phyloP scores from a whole-genome alignment of 2,329 filamentous ascomycete genomes.

The Apiospora koreana region DNA sequence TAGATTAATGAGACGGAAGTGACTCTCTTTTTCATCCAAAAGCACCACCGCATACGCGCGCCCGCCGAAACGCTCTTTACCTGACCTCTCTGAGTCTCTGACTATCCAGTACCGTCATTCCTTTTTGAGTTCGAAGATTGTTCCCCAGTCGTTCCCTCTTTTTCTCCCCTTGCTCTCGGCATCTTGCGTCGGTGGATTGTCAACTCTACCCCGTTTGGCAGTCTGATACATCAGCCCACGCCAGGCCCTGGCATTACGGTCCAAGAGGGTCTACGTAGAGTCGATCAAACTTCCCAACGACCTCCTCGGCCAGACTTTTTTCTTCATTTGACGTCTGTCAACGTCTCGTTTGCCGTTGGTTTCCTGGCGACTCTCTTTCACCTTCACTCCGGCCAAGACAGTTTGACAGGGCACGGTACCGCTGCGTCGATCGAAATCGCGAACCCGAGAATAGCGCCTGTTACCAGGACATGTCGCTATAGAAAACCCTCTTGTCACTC shows the following conservation, averaged over 20 bases:
- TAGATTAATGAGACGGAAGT: constrained; percentile 6
- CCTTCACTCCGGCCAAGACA: constrained; percentile 1
- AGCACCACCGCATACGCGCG: neutral
- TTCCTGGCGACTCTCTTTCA: neutral
- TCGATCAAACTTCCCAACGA: constrained; percentile 9
- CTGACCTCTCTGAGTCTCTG: too few species aligned
- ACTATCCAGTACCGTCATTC: neutral
- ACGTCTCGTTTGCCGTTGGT: neutral
- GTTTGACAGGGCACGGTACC: constrained; percentile 3
- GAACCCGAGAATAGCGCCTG: constrained; percentile 9
- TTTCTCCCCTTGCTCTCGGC: neutral
- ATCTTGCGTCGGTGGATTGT: constrained; percentile 3
- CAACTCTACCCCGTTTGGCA: neutral
- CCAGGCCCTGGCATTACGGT: constrained; percentile 7
- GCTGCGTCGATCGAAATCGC: constrained; percentile 12
- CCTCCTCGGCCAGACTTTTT: neutral
- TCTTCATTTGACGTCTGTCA: constrained; percentile 1
- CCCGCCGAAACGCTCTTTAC: neutral
- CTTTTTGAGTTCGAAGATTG: neutral
- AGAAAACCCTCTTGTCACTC: neutral
- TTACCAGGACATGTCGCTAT: constrained; percentile 6
- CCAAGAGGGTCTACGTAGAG: constrained; percentile 2
- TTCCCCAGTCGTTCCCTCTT: constrained; percentile 1
- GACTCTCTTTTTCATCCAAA: neutral
- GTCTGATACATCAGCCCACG: constrained; percentile 6